phyloP scores from a whole-genome alignment of 257 asterid genomes.

The Thymus quinquecostatus region DNA sequence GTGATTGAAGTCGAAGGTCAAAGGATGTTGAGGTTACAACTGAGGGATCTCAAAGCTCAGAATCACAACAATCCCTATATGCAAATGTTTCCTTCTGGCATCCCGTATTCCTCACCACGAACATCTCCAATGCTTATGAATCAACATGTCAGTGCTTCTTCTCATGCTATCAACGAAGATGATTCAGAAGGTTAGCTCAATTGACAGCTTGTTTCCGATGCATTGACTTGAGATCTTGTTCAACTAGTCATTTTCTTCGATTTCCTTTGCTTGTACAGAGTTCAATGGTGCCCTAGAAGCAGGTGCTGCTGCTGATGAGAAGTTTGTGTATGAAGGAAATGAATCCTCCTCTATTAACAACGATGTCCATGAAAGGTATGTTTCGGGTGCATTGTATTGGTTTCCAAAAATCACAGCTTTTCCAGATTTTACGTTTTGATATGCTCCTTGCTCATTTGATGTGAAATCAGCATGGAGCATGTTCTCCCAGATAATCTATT shows the following conservation, averaged over 20 bases:
- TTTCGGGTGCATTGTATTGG: background rate
- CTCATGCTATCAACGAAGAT: slow-evolving; percentile 46
- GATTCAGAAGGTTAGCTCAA: slow-evolving; percentile 54
- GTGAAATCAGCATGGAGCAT: slow-evolving; percentile 63
- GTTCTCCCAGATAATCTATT: slow-evolving; percentile 76
- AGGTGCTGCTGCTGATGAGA: slow-evolving; percentile 39
- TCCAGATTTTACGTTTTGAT: background rate
- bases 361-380: slow-evolving; percentile 58
- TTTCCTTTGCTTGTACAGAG: slow-evolving; percentile 35
- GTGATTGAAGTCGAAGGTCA: slow-evolving; percentile 80
- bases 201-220: background rate
- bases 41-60: slow-evolving; percentile 61
- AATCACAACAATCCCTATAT: slow-evolving; percentile 47
- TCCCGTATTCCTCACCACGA: slow-evolving; percentile 48
- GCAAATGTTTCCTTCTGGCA: slow-evolving; percentile 43
- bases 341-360: slow-evolving; percentile 32
- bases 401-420: background rate
- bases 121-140: slow-evolving; percentile 50
- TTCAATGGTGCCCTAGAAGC: slow-evolving; percentile 37
- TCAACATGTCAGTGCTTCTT: slow-evolving; percentile 39
- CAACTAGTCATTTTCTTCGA: background rate
- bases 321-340: slow-evolving; percentile 34
- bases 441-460: slow-evolving; percentile 17
- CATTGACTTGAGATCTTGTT: background rate
- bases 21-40: slow-evolving; percentile 74